Base-by-base conservation (phyloP, 1,284 basidiomycete species). In the Leucoagaricus sp. region DNA sequence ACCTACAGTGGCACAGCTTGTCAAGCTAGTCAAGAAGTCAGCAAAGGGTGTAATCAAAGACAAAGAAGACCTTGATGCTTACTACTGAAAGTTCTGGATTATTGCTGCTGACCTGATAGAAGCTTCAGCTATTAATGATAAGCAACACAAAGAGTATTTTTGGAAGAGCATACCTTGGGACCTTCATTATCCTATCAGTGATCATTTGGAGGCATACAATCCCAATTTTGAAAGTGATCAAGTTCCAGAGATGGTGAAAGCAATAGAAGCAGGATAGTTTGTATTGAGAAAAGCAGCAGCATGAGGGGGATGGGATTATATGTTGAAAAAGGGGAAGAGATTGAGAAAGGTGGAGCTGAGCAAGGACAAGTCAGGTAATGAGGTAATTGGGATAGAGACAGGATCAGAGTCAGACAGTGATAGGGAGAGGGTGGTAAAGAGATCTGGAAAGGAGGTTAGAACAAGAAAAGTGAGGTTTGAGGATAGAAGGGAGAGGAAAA, bases 61-160 rank as follows among this genome's bases (percentile, higher is more conserved):
- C 19, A 47, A 57, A 42, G 23, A 46, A 6, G 49, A 57, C 26
- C 28, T 57, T 2, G 21, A 46, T 21, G 12, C 28, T n/a, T 57
- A 57, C 55, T 57, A 57, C n/a, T 13, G 33, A n/a, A 29, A 40
- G n/a, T 53, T 57, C 29, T 46, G 28, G 38, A n/a, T 26, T 8
- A 23, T 57, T 9, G 21, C 49, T 13, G 9, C 46, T 21, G 10
- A 45, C 19, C 40, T 57, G 1, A 13, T 29, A 15, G 26, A 45
- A 13, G 25, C 6, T 1, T 29, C 23, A 7, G 31, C 6, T 2
- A 38, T 55, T 23, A 44, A 38, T 23, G 38, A 33, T 3, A 26
- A 31, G 9, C 6, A 49, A 5, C 6, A 19, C 3, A 45, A 49
- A 26, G 2, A 26, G 2, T 49, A 42, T 25, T 56, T 56, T 34